Evolutionary conservation across 345 rosid genomes (phyloP), one percentile per base, ranked within the genome.

Genomic region (Litchi chinensis): DNA sequence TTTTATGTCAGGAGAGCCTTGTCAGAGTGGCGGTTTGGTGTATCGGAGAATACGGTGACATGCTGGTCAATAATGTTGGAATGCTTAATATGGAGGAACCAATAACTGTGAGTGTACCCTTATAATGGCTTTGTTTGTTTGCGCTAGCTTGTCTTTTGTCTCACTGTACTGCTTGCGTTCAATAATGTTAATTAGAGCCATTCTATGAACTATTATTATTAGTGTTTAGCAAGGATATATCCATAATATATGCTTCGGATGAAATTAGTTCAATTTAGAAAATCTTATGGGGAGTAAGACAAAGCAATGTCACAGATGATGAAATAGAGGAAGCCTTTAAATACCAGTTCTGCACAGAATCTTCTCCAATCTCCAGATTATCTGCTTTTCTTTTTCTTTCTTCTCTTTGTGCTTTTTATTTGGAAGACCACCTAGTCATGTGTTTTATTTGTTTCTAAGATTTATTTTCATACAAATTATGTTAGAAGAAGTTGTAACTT

Each of bases 21-120:
- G 94, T 91, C 83, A 95, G 95, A 77, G 98, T 93, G 79, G 98
- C 99, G 41, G 89, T 93, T 71, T 97, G 99, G 99, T 97, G 98
- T 88, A 86, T 97, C 69, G 99, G 99, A 79, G 99, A 97, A 87
- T 97, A 94, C 80, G 99, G 98, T 78, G 99, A 97, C 84, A 71
- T 97, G 86, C 83, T 97, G 91, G 93, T 94, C 66, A 92, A 93
- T 76, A 94, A 89, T 88, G 89, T 77, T 32, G 98, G 99, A 80
- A 85, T 94, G 93, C 95, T 97, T 84, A 84, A 89, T 82, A 76
- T 87, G 56, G 99, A 97, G 86, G 95, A 97, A 82, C 93, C 98
- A 64, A 71, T 93, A 81, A 94, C 98, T 57, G 99, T 97, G 81
- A 89, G 94, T 81, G 78, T 66, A 70, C 76, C 78, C 76, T 62